phyloP scores from a whole-genome alignment of 1,139 yeast genomes.

The Geotrichum reessii region DNA sequence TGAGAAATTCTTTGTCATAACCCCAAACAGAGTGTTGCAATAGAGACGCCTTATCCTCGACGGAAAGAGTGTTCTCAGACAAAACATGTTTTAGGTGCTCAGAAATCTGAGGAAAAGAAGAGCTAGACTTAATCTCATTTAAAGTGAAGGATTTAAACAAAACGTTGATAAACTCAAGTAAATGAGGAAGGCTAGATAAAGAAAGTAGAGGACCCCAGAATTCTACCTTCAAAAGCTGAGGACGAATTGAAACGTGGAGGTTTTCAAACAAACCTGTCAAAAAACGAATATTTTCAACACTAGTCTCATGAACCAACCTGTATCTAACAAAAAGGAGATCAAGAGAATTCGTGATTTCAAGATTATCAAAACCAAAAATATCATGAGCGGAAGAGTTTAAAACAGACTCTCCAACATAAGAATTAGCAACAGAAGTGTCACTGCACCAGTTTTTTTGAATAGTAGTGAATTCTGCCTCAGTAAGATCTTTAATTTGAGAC shows the following conservation, averaged over 20 bases:
- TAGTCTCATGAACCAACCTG: constrained; percentile 8
- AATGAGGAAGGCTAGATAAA: background rate
- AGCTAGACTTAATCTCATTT: background rate
- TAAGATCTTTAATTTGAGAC: background rate
- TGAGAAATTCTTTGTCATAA: constrained; percentile 7
- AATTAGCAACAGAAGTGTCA: background rate
- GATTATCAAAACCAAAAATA: background rate
- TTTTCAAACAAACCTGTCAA: background rate
- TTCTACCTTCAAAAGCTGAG: constrained; percentile 5
- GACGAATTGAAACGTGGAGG: background rate
- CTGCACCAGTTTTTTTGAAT: constrained; percentile 10
- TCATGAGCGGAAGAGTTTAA: background rate
- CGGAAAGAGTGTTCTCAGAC: background rate
- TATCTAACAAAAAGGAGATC: constrained; percentile 9
- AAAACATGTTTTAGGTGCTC: background rate
- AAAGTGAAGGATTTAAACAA: background rate
- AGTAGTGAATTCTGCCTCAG: background rate
- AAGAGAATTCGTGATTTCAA: background rate
- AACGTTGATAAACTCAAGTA: background rate
- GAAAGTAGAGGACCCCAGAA: constrained; percentile 6
- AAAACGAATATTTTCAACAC: background rate
- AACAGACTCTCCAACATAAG: background rate
- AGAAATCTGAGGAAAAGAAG: background rate
- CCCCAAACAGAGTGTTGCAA: constrained; percentile 11
- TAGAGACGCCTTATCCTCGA: constrained; percentile 1